phyloP scores from a whole-genome alignment of 2,329 filamentous ascomycete genomes.

The Emericellopsis cladophorae region DNA sequence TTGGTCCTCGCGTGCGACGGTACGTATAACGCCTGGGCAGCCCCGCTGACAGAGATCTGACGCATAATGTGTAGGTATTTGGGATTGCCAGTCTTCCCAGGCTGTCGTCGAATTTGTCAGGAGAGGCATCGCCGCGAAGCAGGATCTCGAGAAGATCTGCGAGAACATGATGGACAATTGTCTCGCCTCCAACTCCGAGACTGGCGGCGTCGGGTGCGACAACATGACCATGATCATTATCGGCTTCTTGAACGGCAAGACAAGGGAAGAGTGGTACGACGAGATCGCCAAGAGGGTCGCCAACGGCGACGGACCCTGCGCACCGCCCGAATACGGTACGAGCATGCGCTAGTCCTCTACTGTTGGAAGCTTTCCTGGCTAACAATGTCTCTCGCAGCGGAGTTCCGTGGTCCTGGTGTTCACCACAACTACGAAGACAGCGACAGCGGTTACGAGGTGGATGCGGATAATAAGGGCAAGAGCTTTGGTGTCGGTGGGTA shows the following conservation, averaged over 20 bases:
- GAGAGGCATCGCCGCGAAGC: constrained; percentile 90
- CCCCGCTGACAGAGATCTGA: constrained; percentile 6
- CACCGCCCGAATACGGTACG: constrained; percentile 98
- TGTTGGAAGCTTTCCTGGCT: constrained; percentile 6
- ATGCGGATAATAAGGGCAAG: constrained; percentile 51
- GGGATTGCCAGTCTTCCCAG: constrained; percentile 98
- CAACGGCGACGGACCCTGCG: constrained; percentile 93
- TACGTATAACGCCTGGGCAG: constrained; percentile 28
- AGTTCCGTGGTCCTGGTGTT: constrained; percentile 73
- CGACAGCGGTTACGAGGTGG: constrained; percentile 64
- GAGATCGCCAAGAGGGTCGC: constrained; percentile 88
- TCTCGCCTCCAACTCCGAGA: constrained; percentile 93
- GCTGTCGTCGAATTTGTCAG: constrained; percentile 94
- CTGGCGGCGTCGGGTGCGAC: constrained; percentile 93
- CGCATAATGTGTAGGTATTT: constrained; percentile 59
- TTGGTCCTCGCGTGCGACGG: constrained; percentile 86
- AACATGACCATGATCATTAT: constrained; percentile 98
- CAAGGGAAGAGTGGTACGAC: constrained; percentile 97
- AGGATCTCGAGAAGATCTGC: constrained; percentile 87
- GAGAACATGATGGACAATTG: constrained; percentile 99
- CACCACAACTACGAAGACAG: constrained; percentile 76
- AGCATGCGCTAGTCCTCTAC: constrained; percentile 10
- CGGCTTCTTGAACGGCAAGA: constrained; percentile 79
- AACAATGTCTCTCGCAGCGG: constrained; percentile 40
- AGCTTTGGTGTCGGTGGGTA: constrained; percentile 57